These are phyloP conservation scores for Yarrowia sp. DNA, from an alignment of 805 yeast species.

Conservation along the genomic window DNA sequence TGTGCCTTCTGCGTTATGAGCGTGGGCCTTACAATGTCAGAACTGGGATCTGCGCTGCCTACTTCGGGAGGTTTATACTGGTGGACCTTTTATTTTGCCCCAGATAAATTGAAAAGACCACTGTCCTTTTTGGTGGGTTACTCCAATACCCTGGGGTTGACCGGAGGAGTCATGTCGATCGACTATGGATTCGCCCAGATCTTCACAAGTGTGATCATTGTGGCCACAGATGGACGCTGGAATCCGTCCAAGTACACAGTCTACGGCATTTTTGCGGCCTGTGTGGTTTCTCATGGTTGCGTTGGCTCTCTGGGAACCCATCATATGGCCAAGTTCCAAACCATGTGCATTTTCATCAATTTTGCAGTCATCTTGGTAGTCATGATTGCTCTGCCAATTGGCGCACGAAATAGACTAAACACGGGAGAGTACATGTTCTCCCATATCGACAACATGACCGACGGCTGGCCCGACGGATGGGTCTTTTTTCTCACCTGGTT, in stretches of 20 bases:
- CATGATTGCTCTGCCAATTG: conserved; percentile 43
- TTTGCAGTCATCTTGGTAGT: conserved; percentile 60
- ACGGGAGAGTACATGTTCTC: conserved; percentile 63
- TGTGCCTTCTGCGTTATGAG: conserved; percentile 62
- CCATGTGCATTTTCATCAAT: conserved; percentile 63
- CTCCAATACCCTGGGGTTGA: conserved; percentile 69
- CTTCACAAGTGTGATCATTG: conserved; percentile 50
- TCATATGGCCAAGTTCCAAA: conserved; percentile 64
- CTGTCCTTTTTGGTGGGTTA: conserved; percentile 69
- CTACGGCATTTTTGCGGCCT: conserved; percentile 72
- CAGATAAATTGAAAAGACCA: conserved; percentile 58
- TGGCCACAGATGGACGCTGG: conserved; percentile 62
- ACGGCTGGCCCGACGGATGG: conserved; percentile 68
- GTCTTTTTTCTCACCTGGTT: conserved; percentile 61
- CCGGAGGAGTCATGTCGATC: conserved; percentile 71
- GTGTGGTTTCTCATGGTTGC: conserved; percentile 59
- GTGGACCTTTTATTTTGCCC: conserved; percentile 73
- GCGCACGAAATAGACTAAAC: conserved; percentile 52
- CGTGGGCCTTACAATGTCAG: conserved; percentile 70
- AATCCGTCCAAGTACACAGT: conserved; percentile 59
- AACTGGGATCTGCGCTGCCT: conserved; percentile 71
- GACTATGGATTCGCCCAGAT: conserved; percentile 75
- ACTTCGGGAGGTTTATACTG: conserved; percentile 78
- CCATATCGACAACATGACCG: conserved; percentile 54
- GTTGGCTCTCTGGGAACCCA: conserved; percentile 65